Percentiles rank a stretch among this genome's conserved stretches.
Conservation (phyloP, 805 yeast species). For the Candida boidinii region DNA sequence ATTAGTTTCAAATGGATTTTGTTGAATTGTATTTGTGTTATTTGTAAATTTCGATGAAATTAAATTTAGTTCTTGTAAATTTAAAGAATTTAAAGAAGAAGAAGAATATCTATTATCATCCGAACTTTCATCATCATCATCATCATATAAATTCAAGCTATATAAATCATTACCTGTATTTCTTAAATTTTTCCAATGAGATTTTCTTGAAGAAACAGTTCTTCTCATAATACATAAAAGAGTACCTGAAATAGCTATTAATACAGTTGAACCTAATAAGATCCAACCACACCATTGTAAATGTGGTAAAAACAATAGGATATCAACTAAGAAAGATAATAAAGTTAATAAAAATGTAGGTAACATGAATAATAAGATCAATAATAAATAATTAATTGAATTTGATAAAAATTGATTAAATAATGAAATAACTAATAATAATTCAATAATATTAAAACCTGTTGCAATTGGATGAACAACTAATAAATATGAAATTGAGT, state of each 20-base stretch:
- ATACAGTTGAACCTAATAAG: conserved; percentile 57
- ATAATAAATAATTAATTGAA: conserved; percentile 36
- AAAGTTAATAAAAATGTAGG: conserved; percentile 64
- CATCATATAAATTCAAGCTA: background rate
- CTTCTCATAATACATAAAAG: conserved; percentile 67
- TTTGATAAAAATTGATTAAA: conserved; percentile 24
- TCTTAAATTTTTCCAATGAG: background rate
- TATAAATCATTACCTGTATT: background rate
- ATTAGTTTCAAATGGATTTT: too few relatives aligned
- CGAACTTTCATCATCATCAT: background rate
- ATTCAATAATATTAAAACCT: conserved; percentile 40
- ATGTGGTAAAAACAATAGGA: conserved; percentile 67
- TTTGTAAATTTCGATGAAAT: too few relatives aligned
- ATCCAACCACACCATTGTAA: conserved; percentile 84
- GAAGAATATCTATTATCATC: too few relatives aligned
- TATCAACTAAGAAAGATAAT: conserved; percentile 74
- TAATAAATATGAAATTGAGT: conserved; percentile 48
- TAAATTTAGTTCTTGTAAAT: too few relatives aligned
- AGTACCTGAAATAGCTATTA: conserved; percentile 56
- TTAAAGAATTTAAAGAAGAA: too few relatives aligned
- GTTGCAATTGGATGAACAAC: conserved; percentile 63
- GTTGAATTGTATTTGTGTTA: too few relatives aligned
- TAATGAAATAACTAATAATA: conserved; percentile 31
- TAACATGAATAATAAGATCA: conserved; percentile 49
- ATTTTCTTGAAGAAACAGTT: conserved; percentile 42